Conservation (phyloP, 495 filamentous ascomycete species). For the Oidiodendron maius region DNA sequence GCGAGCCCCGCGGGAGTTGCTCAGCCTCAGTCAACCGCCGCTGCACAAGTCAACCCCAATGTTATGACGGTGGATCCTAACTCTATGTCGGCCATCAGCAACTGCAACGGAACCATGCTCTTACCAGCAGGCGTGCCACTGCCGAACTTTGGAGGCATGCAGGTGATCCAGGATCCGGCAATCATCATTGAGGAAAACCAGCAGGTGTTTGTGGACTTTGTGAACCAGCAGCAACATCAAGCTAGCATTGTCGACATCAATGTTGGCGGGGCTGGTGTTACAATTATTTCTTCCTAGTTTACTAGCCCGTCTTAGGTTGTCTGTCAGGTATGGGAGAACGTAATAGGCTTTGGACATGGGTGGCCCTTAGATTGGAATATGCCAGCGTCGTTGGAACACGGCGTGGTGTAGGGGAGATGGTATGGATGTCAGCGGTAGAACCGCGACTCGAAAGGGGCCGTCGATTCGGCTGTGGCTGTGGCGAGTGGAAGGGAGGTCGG, state of each 20-base stretch:
- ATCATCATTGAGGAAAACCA: slow-evolving; percentile 15
- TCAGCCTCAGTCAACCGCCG: background rate
- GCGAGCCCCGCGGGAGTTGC: background rate
- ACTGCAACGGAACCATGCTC: slow-evolving; percentile 6
- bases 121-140: slow-evolving; percentile 6
- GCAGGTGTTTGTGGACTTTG: slow-evolving; percentile 8
- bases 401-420: background rate
- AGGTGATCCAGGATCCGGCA: slow-evolving; percentile 13
- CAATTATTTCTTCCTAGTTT: background rate
- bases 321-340: background rate
- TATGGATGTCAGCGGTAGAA: slow-evolving; percentile 18
- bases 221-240: background rate
- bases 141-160: slow-evolving; percentile 8
- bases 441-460: slow-evolving; percentile 14
- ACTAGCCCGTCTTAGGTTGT: background rate
- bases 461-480: background rate
- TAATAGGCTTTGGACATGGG: slow-evolving; percentile 1
- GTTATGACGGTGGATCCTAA: background rate
- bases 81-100: background rate
- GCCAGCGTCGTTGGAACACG: no score
- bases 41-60: background rate
- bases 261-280: background rate
- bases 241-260: background rate
- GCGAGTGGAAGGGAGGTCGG: background rate
- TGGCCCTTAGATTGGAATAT: background rate